Percentiles rank a stretch among this genome's conserved stretches.
Evolutionary conservation across 768 basidiomycete species (phyloP).

Genomic region (Naganishia kalamii): DNA sequence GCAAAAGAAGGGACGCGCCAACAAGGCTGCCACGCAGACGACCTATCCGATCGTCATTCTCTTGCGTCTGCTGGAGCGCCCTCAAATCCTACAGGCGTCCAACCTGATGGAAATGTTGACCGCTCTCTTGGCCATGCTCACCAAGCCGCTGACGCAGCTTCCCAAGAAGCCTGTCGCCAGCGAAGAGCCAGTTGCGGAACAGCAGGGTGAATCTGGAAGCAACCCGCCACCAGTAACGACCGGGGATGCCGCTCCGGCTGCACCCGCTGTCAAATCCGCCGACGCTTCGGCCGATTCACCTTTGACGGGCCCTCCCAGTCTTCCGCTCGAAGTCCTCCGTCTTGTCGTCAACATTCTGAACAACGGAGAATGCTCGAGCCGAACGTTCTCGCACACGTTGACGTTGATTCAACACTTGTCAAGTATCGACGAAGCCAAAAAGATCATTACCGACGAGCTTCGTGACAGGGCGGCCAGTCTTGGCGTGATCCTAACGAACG

Average conservation of each 20-base stretch:
- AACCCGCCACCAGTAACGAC: background rate
- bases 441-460: slow-evolving; percentile 82
- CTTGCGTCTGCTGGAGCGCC: slow-evolving; percentile 77
- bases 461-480: slow-evolving; percentile 79
- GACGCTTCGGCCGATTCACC: background rate
- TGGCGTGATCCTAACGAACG: slow-evolving; percentile 64
- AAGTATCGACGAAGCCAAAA: slow-evolving; percentile 76
- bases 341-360: slow-evolving; percentile 95
- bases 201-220: background rate
- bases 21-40: slow-evolving; percentile 71
- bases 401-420: slow-evolving; percentile 88
- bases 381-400: slow-evolving; percentile 91
- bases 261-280: background rate
- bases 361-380: slow-evolving; percentile 89
- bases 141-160: slow-evolving; percentile 58
- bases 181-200: background rate
- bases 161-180: slow-evolving; percentile 1
- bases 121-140: slow-evolving; percentile 76
- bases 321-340: slow-evolving; percentile 75
- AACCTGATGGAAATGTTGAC: slow-evolving; percentile 91
- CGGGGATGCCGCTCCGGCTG: background rate
- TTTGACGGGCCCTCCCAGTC: slow-evolving; percentile 68
- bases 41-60: slow-evolving; percentile 88
- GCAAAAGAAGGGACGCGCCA: slow-evolving; percentile 83
- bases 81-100: slow-evolving; percentile 74